Evolutionary conservation across 1,284 basidiomycete species (phyloP).

Genomic region (Moesziomyces aphidis): DNA sequence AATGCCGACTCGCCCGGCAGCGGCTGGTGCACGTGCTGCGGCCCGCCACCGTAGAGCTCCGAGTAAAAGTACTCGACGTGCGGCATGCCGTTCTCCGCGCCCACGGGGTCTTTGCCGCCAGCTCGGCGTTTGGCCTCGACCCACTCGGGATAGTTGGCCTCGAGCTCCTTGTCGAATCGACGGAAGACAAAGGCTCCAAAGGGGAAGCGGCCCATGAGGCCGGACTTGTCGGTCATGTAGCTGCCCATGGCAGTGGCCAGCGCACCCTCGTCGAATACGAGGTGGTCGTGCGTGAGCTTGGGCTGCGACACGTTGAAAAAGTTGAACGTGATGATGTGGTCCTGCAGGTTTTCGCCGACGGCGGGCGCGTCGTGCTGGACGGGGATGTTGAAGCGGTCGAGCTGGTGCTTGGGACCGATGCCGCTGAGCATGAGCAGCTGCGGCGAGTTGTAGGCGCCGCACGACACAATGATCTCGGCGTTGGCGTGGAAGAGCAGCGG

Average conservation of each 20-base stretch:
- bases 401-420: constrained; percentile 32
- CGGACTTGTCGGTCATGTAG: constrained; percentile 12
- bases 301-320: constrained; percentile 4
- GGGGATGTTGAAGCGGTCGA: constrained; percentile 19
- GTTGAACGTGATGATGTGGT: constrained; percentile 42
- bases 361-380: constrained; percentile 11
- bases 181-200: constrained; percentile 27
- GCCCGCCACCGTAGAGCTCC: background rate
- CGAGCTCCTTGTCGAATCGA: constrained; percentile 18
- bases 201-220: constrained; percentile 16
- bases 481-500: constrained; percentile 14
- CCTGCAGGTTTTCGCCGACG: constrained; percentile 52
- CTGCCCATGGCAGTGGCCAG: background rate
- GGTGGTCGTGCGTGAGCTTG: constrained; percentile 6
- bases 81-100: constrained; percentile 22
- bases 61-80: constrained; percentile 9
- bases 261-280: background rate
- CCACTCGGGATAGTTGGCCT: constrained; percentile 11
- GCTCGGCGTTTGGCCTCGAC: constrained; percentile 6
- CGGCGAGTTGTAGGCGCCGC: constrained; percentile 55
- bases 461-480: constrained; percentile 53
- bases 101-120: constrained; percentile 14
- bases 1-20: no score
- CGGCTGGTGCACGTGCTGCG: no score
- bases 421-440: constrained; percentile 58